A percentile compares a stretch with the other conserved stretches of the same genome.
phyloP scores from a whole-genome alignment of 1,284 basidiomycete species.

The Exobasidium cylindrosporum region DNA sequence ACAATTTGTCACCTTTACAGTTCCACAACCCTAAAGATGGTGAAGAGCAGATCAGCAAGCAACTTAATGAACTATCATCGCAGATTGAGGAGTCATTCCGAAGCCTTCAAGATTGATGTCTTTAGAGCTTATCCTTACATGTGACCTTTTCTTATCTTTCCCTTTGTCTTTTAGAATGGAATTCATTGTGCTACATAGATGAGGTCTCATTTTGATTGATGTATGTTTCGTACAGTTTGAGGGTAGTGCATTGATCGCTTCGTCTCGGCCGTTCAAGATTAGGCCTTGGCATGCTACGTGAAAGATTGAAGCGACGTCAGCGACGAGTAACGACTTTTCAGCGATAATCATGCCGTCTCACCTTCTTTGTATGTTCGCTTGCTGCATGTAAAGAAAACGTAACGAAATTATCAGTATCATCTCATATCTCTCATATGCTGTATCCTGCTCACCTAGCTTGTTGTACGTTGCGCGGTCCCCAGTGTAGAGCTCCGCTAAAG shows the following conservation, averaged over 20 bases:
- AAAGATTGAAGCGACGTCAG: no score
- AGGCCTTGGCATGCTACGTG: no score
- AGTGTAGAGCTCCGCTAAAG: conserved; percentile 3
- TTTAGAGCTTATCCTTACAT: background rate
- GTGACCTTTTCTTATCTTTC: background rate
- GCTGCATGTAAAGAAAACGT: background rate
- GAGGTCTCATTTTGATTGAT: no score
- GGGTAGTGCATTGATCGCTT: no score
- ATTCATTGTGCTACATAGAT: no score
- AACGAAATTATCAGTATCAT: no score
- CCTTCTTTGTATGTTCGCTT: conserved; percentile 10
- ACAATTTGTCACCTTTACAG: conserved; percentile 16
- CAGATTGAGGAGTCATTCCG: conserved; percentile 53
- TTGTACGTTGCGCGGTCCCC: background rate
- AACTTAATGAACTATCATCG: conserved; percentile 47
- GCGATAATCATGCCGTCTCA: no score
- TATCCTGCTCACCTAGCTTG: background rate
- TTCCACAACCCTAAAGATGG: conserved; percentile 69
- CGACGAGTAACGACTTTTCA: no score
- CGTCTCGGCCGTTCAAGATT: no score
- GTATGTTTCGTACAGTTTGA: no score
- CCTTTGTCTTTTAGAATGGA: background rate
- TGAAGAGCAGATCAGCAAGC: conserved; percentile 45
- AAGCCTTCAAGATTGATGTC: conserved; percentile 40
- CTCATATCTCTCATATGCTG: background rate